Conservation (phyloP, 768 basidiomycete species). For the Fomitopsis serialis region DNA sequence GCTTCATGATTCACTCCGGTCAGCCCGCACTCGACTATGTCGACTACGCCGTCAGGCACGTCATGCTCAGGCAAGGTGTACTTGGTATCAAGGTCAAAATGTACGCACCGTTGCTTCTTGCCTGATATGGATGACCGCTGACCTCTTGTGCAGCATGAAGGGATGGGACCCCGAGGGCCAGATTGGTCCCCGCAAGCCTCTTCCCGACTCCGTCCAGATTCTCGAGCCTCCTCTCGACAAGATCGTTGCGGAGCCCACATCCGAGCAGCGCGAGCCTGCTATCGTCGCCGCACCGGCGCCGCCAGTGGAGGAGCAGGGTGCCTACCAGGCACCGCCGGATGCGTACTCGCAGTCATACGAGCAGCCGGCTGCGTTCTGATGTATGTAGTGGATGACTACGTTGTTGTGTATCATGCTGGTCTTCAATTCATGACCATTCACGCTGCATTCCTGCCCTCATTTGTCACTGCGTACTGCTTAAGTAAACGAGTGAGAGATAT, state of each 20-base stretch:
- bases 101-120: slow-evolving; percentile 38
- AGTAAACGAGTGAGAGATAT: too few relatives aligned
- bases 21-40: slow-evolving; percentile 96
- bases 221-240: slow-evolving; percentile 89
- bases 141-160: slow-evolving; percentile 73
- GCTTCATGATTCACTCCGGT: slow-evolving; percentile 99
- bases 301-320: slow-evolving; percentile 44
- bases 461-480: too few relatives aligned
- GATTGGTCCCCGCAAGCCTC: slow-evolving; percentile 84
- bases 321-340: slow-evolving; percentile 29
- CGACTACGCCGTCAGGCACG: slow-evolving; percentile 96
- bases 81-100: slow-evolving; percentile 99
- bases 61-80: slow-evolving; percentile 96
- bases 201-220: slow-evolving; percentile 92
- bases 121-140: not conserved
- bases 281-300: slow-evolving; percentile 44
- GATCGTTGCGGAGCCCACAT: slow-evolving; percentile 80
- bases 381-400: not conserved
- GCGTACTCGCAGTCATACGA: slow-evolving; percentile 28
- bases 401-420: not conserved
- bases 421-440: not conserved
- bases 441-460: not conserved
- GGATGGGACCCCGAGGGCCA: slow-evolving; percentile 90
- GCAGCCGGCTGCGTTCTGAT: slow-evolving; percentile 51
- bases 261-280: slow-evolving; percentile 76